These are phyloP conservation scores for Amanita muscaria DNA, from an alignment of 768 basidiomycete species.

Conservation along the genomic window DNA sequence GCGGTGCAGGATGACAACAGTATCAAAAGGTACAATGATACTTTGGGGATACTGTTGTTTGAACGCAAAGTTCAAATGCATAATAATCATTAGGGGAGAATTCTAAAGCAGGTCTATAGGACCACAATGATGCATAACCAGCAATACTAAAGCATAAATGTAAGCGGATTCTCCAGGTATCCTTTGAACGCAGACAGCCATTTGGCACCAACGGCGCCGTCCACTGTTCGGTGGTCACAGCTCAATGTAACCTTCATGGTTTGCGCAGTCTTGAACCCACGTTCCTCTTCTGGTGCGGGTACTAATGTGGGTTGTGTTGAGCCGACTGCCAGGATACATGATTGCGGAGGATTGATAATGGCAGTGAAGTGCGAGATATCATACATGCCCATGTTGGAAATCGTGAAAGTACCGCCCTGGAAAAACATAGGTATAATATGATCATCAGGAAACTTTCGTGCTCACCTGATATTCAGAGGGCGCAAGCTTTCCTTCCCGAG, in stretches of 20 bases:
- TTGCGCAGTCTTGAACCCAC: conserved; percentile 88
- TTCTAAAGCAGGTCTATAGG: conserved; percentile 7
- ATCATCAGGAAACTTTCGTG: conserved; percentile 7
- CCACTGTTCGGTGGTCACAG: conserved; percentile 91
- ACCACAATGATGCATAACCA: not conserved
- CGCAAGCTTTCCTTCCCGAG: conserved; percentile 91
- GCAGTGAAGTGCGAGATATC: conserved; percentile 94
- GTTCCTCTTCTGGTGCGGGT: conserved; percentile 81
- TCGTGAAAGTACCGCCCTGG: conserved; percentile 95
- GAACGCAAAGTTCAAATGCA: conserved; percentile 12
- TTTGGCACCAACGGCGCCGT: conserved; percentile 90
- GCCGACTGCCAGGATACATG: conserved; percentile 95
- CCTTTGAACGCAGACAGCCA: conserved; percentile 94
- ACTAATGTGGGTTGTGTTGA: conserved; percentile 79
- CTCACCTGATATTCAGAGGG: conserved; percentile 92
- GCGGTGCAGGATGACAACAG: no score
- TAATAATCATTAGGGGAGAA: conserved; percentile 10
- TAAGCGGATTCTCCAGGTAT: conserved; percentile 93
- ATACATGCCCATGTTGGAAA: conserved; percentile 99
- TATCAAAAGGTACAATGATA: no score
- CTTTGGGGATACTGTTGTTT: no score
- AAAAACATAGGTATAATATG: not conserved
- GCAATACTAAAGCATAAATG: conserved; percentile 78
- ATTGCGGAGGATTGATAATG: conserved; percentile 98
- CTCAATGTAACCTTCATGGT: conserved; percentile 95